Evolutionary conservation across 2,329 filamentous ascomycete genomes (phyloP).

Genomic region (Lanzia echinophila): DNA sequence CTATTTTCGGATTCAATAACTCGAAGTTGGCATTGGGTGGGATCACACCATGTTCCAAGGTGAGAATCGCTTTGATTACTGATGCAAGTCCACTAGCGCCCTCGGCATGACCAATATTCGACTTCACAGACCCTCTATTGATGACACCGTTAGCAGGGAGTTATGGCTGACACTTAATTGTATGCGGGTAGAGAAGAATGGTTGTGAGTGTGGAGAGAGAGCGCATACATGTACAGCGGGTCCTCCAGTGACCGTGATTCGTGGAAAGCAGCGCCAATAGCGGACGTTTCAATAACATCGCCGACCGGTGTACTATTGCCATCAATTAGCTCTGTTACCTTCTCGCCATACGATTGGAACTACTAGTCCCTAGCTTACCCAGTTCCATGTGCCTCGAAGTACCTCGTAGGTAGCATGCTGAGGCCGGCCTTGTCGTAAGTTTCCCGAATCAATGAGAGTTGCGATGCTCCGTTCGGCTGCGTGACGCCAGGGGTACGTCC

Average conservation of each 20-base stretch:
- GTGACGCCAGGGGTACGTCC: conserved; percentile 51
- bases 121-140: conserved; percentile 19
- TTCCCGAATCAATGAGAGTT: conserved; percentile 23
- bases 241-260: conserved; percentile 2
- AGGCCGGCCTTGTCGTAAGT: conserved; percentile 12
- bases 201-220: not conserved
- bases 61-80: conserved; percentile 13
- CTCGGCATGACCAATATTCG: conserved; percentile 24
- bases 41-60: conserved; percentile 30
- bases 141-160: not conserved
- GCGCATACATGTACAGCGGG: not conserved
- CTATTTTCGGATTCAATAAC: not conserved
- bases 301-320: not conserved
- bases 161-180: not conserved
- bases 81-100: conserved; percentile 10
- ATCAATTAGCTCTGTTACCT: not conserved
- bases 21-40: conserved; percentile 14
- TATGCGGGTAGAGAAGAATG: not conserved
- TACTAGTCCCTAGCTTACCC: conserved; percentile 2
- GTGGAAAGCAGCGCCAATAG: conserved; percentile 6
- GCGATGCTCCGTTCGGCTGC: conserved; percentile 41
- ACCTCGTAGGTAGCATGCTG: conserved; percentile 3
- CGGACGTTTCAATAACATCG: not conserved
- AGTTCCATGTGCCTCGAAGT: conserved; percentile 15
- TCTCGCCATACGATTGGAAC: not conserved